A percentile compares a stretch with the other conserved stretches of the same genome.
These are phyloP conservation scores for Xerocomus brunneocitrinus DNA, from an alignment of 768 basidiomycete genomes.

Conservation along the genomic window DNA sequence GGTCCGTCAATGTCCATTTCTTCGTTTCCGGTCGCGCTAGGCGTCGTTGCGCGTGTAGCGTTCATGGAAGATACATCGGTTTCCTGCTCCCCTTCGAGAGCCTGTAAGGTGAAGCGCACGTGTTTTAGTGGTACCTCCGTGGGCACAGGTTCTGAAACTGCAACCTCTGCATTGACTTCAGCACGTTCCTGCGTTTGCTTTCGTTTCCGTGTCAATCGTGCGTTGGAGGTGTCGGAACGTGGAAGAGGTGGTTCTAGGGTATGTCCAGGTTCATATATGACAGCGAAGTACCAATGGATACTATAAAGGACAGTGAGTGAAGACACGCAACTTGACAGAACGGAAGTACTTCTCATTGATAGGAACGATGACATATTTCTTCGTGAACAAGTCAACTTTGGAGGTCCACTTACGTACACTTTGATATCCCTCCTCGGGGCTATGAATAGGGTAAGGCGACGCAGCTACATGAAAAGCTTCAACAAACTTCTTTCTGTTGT, in stretches of 20 bases:
- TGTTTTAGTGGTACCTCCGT: neutral
- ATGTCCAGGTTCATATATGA: slow-evolving; percentile 79
- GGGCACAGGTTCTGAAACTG: neutral
- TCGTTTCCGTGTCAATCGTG: slow-evolving; percentile 21
- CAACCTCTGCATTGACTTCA: slow-evolving; percentile 2
- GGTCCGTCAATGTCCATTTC: slow-evolving; percentile 16
- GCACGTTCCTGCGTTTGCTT: slow-evolving; percentile 15
- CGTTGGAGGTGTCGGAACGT: slow-evolving; percentile 1
- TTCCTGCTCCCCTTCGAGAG: slow-evolving; percentile 9
- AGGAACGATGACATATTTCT: slow-evolving; percentile 91
- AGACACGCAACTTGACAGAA: neutral
- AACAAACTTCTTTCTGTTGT: slow-evolving; percentile 51
- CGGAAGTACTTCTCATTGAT: slow-evolving; percentile 88
- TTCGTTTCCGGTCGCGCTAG: slow-evolving; percentile 13
- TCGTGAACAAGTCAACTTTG: slow-evolving; percentile 81
- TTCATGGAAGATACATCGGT: slow-evolving; percentile 13
- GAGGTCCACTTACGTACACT: slow-evolving; percentile 93
- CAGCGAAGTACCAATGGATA: slow-evolving; percentile 94
- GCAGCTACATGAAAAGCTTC: neutral
- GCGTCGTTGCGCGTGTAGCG: slow-evolving; percentile 20
- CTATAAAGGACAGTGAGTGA: slow-evolving; percentile 37
- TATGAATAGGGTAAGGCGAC: slow-evolving; percentile 18
- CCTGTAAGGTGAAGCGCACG: neutral
- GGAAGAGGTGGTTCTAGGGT: slow-evolving; percentile 49
- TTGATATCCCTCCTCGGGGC: slow-evolving; percentile 63